Base-by-base conservation (phyloP, 176 grass and related monocot genomes). In the Oryza nivara region DNA sequence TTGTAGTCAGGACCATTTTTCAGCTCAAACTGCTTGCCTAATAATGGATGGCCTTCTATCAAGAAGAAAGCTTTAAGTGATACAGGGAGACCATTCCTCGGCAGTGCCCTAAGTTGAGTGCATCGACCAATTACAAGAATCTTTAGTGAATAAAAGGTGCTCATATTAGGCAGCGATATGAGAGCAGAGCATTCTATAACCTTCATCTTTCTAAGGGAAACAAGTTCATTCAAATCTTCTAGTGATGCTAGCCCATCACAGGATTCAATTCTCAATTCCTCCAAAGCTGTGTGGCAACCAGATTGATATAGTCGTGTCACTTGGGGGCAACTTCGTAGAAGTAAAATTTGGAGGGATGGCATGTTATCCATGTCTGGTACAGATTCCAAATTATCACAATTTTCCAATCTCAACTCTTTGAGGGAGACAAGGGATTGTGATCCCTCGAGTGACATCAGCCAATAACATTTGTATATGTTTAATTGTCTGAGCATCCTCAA, bases 1-100 rank as follows among this genome's bases (percentile, higher is more conserved):
- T 84, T 52, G 43, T 40, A 84, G 20, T 84, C 82, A 10, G 72
- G 44, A 89, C 82, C 82, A 16, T 76, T 19, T 73, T 67, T 66
- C 44, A 1, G 45, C 45, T 68, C 40, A 84, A 81, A 80, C 34
- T 87, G 77, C 32, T 75, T 32, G 2, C 51, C 16, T n/a, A 87
- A n/a, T 66, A 48, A 19, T 56, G 35, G 46, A 75, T 81, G 32
- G 71, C 85, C 74, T 67, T 11, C 14, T 48, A 7, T 1, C 32
- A 87, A 19, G 35, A 11, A 32, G 19, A 81, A 35, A 15, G 4
- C n/a, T 58, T n/a, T 11, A 49, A 87, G 85, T 11, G 71, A 75
- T 26, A 66, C 45, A 67, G 85, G 85, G 41, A 87, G 78, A 52
- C 85, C 70, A 9, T 20, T 74, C 77, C 25, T 36, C 26, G 78